Base-by-base conservation (phyloP, 805 yeast species). In the Ogataea pignaliae region DNA sequence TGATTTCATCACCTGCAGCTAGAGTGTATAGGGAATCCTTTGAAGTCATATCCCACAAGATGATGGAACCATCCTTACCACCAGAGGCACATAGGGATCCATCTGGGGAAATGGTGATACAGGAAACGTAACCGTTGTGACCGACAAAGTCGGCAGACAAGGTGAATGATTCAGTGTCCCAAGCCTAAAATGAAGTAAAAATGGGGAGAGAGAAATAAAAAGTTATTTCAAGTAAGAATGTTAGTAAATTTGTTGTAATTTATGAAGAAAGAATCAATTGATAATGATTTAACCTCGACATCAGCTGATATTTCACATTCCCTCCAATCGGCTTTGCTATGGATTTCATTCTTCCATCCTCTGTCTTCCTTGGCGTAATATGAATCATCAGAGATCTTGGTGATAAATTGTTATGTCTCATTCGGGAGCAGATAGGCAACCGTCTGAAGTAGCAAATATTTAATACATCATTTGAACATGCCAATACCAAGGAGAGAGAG, bases 371-470 rank as follows among this genome's bases (percentile, higher is more conserved):
- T 21, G 26, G 17, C n/a, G 30, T 36, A 10, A 21, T 34, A n/a
- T 32, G 29, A 32, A 15, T 59, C 65, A 82, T 90, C 97, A 90
- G 97, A 86, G 96, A 89, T 89, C 97, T 88, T 89, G 97, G 97
- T 89, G 97, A 85, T 81, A 75, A 41, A 75, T 68, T 67, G 53
- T 69, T 75, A 82, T 83, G 96, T 91, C 97, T 93, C 99, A 91
- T 88, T 81, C 93, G 85, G 57, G 69, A 65, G 72, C 72, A 47
- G 55, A 66, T 61, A 57, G 69, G 71, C 72, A 56, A 65, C 60
- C 84, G 88, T 91, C 99, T 79, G 97, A 91, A 91, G 99, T 91
- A 91, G 99, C 99, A 91, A 91, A 93, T 93, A 91, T 84, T 68
- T 63, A 59, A 55, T 60, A 71, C 95, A 88, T 87, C 96, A 87